These are phyloP conservation scores for Inga leiocalycina DNA, from an alignment of 306 rosid species.

Conservation along the genomic window DNA sequence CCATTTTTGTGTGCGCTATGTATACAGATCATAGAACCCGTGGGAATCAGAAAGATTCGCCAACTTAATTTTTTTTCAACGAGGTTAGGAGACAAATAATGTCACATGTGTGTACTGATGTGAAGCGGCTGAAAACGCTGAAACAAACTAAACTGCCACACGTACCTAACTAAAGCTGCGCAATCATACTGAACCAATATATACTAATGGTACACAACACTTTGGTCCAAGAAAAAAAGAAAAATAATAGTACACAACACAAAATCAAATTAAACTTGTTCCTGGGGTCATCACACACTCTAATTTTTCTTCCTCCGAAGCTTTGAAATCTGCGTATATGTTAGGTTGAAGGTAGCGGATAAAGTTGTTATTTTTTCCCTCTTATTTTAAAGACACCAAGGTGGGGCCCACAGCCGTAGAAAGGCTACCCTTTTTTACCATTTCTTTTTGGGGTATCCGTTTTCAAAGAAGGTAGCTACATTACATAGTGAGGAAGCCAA, in stretches of 20 bases:
- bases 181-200: neutral
- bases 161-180: slow-evolving; percentile 41
- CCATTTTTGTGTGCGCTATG: neutral
- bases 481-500: slow-evolving; percentile 57
- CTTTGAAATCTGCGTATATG: slow-evolving; percentile 23
- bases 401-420: slow-evolving; percentile 44
- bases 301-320: neutral
- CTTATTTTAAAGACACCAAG: neutral
- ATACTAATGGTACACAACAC: slow-evolving; percentile 22
- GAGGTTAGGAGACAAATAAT: slow-evolving; percentile 40
- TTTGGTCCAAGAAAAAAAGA: too few relatives aligned
- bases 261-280: slow-evolving; percentile 35
- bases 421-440: slow-evolving; percentile 31
- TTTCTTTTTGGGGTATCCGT: slow-evolving; percentile 36
- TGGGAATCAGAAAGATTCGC: neutral
- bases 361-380: slow-evolving; percentile 33
- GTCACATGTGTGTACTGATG: slow-evolving; percentile 8
- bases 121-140: slow-evolving; percentile 46
- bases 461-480: slow-evolving; percentile 53
- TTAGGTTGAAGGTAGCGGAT: slow-evolving; percentile 55
- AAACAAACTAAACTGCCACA: slow-evolving; percentile 34
- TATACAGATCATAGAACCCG: neutral
- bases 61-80: slow-evolving; percentile 42
- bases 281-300: neutral
- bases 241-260: slow-evolving; percentile 19